Percentiles rank a stretch among this genome's conserved stretches.
phyloP scores from a whole-genome alignment of 495 filamentous ascomycete species.

The Lasiosphaeris hirsuta region DNA sequence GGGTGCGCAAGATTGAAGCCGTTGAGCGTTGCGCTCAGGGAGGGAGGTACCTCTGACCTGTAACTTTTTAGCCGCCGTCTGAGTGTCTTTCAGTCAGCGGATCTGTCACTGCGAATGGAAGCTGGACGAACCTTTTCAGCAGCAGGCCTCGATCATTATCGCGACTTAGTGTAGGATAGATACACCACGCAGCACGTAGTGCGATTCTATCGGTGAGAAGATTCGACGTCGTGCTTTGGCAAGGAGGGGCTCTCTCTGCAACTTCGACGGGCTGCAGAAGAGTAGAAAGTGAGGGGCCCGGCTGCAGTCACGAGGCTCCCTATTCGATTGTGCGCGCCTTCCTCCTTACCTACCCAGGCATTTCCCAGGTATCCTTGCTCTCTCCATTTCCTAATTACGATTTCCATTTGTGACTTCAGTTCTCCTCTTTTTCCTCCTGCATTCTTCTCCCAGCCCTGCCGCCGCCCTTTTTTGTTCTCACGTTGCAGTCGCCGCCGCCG shows the following conservation, averaged over 20 bases:
- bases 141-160: too few species aligned
- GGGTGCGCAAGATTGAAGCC: too few species aligned
- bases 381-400: neutral
- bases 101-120: too few species aligned
- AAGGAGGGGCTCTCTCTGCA: slow-evolving; percentile 5
- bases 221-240: neutral
- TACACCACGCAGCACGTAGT: neutral
- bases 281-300: slow-evolving; percentile 1
- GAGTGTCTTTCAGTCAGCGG: too few species aligned
- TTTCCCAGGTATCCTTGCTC: neutral
- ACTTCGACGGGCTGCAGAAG: neutral
- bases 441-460: neutral
- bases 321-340: slow-evolving; percentile 3
- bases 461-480: neutral
- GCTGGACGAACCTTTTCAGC: too few species aligned
- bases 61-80: too few species aligned
- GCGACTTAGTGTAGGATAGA: slow-evolving; percentile 2
- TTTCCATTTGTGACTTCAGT: slow-evolving; percentile 2
- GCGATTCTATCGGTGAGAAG: neutral
- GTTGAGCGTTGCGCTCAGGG: too few species aligned
- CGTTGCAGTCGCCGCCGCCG: neutral
- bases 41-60: too few species aligned
- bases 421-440: slow-evolving; percentile 4
- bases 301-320: slow-evolving; percentile 9
- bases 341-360: neutral